Percentiles rank a stretch among this genome's conserved stretches.
Evolutionary conservation across 176 grass and related monocot genomes (phyloP).

Genomic region (Urochloa ruziziensis): DNA sequence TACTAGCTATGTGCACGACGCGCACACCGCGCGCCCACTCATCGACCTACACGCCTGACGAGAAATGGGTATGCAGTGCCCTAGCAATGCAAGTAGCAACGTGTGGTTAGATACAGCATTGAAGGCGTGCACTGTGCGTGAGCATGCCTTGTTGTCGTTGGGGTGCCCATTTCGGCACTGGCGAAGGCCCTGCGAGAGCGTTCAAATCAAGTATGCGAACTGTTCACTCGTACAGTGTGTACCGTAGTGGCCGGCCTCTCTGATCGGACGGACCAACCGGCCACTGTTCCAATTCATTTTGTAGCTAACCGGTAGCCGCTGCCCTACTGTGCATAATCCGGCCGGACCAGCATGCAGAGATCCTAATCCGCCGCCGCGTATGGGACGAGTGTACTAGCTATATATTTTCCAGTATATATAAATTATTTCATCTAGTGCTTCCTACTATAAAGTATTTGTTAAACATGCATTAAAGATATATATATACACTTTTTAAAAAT

Average conservation of each 20-base stretch:
- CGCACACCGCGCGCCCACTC: background rate
- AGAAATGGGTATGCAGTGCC: conserved; percentile 9
- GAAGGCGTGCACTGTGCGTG: conserved; percentile 30
- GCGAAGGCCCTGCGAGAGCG: conserved; percentile 20
- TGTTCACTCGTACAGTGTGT: conserved; percentile 26
- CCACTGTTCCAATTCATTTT: conserved; percentile 48
- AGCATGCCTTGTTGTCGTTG: conserved; percentile 8
- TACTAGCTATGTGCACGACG: too few relatives aligned
- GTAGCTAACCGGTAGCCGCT: background rate
- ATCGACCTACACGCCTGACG: conserved; percentile 22
- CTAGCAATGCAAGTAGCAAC: background rate
- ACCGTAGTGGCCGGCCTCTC: conserved; percentile 22
- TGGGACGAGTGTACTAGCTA: background rate
- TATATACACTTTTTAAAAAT: too few relatives aligned
- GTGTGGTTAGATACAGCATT: conserved; percentile 33
- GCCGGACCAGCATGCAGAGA: conserved; percentile 19
- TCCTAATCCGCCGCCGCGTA: conserved; percentile 21
- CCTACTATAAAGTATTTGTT: too few relatives aligned
- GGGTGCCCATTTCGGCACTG: conserved; percentile 41
- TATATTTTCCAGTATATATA: too few relatives aligned
- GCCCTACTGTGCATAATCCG: conserved; percentile 1
- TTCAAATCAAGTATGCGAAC: conserved; percentile 42
- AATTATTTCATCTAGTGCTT: too few relatives aligned
- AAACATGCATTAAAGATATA: too few relatives aligned
- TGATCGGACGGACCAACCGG: conserved; percentile 23